Evolutionary conservation across 1,284 basidiomycete species (phyloP), one percentile per base, ranked within the genome.

Genomic region (Phylloporus gajari): DNA sequence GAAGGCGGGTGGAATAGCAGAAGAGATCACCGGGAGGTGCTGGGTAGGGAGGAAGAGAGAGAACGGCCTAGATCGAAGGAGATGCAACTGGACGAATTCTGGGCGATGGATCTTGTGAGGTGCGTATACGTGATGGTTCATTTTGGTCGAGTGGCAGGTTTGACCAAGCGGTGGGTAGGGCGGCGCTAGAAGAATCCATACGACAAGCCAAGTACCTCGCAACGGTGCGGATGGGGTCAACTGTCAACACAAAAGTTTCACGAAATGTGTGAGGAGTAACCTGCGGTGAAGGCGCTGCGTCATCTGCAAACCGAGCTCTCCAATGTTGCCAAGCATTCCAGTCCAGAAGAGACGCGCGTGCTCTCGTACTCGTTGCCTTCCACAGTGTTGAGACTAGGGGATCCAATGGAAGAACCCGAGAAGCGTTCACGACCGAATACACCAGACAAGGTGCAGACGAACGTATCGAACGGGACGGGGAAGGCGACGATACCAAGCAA

Each of bases 221-320:
- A 95, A 77, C 91, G 91, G 93, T 93, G 75, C 30, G 35, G 1
- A 19, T 44, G 27, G 13, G 21, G 35, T 13, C 58, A 32, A 59
- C 32, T 32, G 58, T 53, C n/a, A 48, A 27, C 40, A 19, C 15
- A 12, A 73, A 95, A 94, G 75, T 95, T 95, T 83, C 88, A 91
- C 32, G 94, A 95, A 78, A 90, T 94, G 87, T 94, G 93, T 79
- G 88, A 90, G 78, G 88, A 90, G 56, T 84, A 83, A n/a, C 81
- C 90, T 4, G 85, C 91, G 0, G 86, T 93, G n/a, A 88, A 90
- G 75, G 92, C 94, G 2, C 85, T 95, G 35, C 86, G 85, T 23
- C 95, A 93, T 82, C 84, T 95, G 27, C 92, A 93, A 79, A 90
- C 86, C 0, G 86, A 91, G 64, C 90, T 95, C 17, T 90, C 90